Evolutionary conservation across 225 moss, liverwort and hornwort species (phyloP).

Genomic region (Anthoceros angustus): DNA sequence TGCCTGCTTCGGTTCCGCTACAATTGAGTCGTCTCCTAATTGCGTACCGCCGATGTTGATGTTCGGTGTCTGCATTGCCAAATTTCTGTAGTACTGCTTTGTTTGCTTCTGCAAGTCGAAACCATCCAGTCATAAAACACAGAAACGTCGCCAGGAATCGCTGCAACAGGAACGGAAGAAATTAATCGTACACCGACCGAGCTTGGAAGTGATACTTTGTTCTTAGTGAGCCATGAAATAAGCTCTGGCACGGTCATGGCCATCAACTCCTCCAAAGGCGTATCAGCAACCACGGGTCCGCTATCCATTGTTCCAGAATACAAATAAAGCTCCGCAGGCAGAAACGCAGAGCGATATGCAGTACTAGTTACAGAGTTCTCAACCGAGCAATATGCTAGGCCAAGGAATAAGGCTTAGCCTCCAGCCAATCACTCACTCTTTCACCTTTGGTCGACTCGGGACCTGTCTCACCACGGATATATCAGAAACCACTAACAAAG

Average conservation of each 20-base stretch:
- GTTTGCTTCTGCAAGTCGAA: not conserved
- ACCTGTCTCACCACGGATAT: no score
- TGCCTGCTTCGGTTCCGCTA: not conserved
- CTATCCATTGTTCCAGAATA: not conserved
- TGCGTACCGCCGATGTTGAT: not conserved
- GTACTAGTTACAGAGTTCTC: no score
- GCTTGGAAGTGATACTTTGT: not conserved
- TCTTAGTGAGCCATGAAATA: not conserved
- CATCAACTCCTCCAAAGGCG: not conserved
- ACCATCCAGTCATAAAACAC: no score
- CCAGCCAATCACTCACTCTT: no score
- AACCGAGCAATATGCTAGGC: no score
- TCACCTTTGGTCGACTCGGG: no score
- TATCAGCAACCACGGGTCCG: not conserved
- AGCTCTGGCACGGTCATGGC: slow-evolving; percentile 3
- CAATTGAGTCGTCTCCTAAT: not conserved
- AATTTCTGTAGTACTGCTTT: not conserved
- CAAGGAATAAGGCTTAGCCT: no score
- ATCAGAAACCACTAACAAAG: no score
- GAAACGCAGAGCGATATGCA: no score
- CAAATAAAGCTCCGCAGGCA: no score
- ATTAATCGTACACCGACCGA: not conserved
- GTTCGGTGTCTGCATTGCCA: slow-evolving; percentile 1
- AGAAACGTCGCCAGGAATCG: not conserved
- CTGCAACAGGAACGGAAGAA: not conserved